phyloP scores from a whole-genome alignment of 257 asterid species.

The Solanum megistacrolobum region DNA sequence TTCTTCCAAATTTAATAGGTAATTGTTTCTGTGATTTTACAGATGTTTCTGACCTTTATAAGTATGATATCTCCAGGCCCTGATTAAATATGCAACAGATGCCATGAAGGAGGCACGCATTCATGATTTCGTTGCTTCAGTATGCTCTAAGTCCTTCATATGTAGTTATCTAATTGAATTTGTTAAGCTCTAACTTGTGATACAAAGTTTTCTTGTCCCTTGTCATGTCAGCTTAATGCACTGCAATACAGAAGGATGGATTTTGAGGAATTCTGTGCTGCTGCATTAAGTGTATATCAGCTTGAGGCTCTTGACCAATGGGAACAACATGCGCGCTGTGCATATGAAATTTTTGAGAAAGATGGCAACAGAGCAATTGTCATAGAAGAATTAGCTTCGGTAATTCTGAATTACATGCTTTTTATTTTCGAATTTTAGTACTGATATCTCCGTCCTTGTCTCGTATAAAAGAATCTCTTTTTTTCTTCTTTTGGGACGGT shows the following conservation, averaged over 20 bases:
- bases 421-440: background rate
- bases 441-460: background rate
- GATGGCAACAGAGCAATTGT: conserved; percentile 74
- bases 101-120: conserved; percentile 81
- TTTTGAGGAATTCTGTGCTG: conserved; percentile 89
- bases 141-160: conserved; percentile 6
- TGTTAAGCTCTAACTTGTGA: background rate
- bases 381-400: conserved; percentile 92
- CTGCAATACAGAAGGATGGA: conserved; percentile 93
- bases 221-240: conserved; percentile 49
- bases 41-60: background rate
- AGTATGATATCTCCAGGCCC: conserved; percentile 37
- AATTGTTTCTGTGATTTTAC: background rate
- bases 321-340: conserved; percentile 86
- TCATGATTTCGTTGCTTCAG: conserved; percentile 73
- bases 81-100: conserved; percentile 61
- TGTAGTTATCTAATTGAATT: background rate
- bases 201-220: conserved; percentile 11
- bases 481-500: background rate
- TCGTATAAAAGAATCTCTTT: background rate
- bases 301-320: conserved; percentile 73
- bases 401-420: conserved; percentile 7
- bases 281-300: conserved; percentile 63
- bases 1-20: background rate
- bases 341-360: conserved; percentile 79